A percentile compares a stretch with the other conserved stretches of the same genome.
These are phyloP conservation scores for Pleurotus giganteus DNA, from an alignment of 768 basidiomycete genomes.

Conservation along the genomic window DNA sequence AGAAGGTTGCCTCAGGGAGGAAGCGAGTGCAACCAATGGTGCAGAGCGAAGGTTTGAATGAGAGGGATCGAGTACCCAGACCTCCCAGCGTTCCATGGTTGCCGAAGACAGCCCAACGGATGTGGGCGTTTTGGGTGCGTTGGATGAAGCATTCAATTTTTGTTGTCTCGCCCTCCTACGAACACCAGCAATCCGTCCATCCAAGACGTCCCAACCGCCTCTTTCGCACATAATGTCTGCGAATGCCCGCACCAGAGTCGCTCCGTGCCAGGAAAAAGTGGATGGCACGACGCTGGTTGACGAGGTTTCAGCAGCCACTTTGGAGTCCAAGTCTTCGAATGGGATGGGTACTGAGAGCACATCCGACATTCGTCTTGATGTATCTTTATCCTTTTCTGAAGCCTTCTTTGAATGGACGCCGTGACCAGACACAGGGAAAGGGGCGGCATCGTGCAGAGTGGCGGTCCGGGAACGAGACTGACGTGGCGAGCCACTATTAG, in stretches of 20 bases:
- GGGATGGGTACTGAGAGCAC: slow-evolving; percentile 43
- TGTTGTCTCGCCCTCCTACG: slow-evolving; percentile 46
- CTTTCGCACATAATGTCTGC: slow-evolving; percentile 66
- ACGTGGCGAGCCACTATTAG: slow-evolving; percentile 44
- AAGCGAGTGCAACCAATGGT: slow-evolving; percentile 45
- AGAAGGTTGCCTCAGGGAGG: slow-evolving; percentile 17
- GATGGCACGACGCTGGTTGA: slow-evolving; percentile 37
- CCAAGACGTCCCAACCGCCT: slow-evolving; percentile 72
- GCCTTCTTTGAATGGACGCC: slow-evolving; percentile 72
- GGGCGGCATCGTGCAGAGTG: slow-evolving; percentile 44
- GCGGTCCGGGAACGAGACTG: slow-evolving; percentile 49
- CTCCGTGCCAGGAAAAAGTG: slow-evolving; percentile 47
- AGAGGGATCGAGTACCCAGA: slow-evolving; percentile 73
- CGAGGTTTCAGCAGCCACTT: slow-evolving; percentile 15
- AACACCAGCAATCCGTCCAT: slow-evolving; percentile 62
- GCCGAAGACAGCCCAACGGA: slow-evolving; percentile 52
- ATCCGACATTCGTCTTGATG: slow-evolving; percentile 47
- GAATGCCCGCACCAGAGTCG: slow-evolving; percentile 46
- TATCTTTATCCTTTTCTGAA: slow-evolving; percentile 76
- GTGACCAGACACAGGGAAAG: slow-evolving; percentile 80
- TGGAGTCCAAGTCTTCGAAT: slow-evolving; percentile 38
- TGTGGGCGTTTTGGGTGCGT: slow-evolving; percentile 16
- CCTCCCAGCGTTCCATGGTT: slow-evolving; percentile 78
- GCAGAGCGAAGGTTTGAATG: slow-evolving; percentile 47
- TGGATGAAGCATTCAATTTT: slow-evolving; percentile 17